Evolutionary conservation across 441 rosid genomes (phyloP), one percentile per base, ranked within the genome.

Genomic region (Populus trichocarpa): DNA sequence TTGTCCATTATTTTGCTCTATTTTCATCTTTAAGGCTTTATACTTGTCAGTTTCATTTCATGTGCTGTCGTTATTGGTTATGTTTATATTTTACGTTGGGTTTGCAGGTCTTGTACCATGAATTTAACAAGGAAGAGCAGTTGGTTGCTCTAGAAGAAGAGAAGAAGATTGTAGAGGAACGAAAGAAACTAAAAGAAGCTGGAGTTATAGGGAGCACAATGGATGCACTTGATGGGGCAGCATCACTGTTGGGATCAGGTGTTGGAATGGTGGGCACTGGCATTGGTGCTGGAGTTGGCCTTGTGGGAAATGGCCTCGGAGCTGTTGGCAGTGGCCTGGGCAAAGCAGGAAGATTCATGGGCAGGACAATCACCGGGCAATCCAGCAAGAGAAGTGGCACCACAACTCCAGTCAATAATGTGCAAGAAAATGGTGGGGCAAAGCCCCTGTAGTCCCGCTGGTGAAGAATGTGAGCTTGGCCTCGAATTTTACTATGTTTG

Each of bases 301-400:
- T 92, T 10, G 95, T 91, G 13, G 96, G 96, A 70, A 93, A 86
- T 28, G 97, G 98, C 4, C 63, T 94, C 11, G 95, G 97, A 50
- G 78, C 92, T 40, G 93, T 91, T 12, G 96, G 97, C 74, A 93
- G 89, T 23, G 95, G 98, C 75, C 83, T 93, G 80, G 89, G 89
- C 88, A 96, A 88, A 85, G 97, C 99, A 20, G 99, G 97, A 35
- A 91, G 85, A 87, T 93, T 94, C 73, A 87, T 96, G 94, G 97
- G 99, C 69, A 85, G 98, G 85, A 94, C 93, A 9, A 81, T 92
- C 30, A 92, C 99, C 0, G 98, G 98, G 89, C 92, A 93, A 64
- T 84, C 92, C 23, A 89, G 94, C 88, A 91, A 83, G 86, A 83
- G 87, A 75, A 91, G 88, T 61, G 92, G 91, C 77, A 46, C 89